Base-by-base conservation (phyloP, 352 stramenopile genomes). In the Globisporangium polare region DNA sequence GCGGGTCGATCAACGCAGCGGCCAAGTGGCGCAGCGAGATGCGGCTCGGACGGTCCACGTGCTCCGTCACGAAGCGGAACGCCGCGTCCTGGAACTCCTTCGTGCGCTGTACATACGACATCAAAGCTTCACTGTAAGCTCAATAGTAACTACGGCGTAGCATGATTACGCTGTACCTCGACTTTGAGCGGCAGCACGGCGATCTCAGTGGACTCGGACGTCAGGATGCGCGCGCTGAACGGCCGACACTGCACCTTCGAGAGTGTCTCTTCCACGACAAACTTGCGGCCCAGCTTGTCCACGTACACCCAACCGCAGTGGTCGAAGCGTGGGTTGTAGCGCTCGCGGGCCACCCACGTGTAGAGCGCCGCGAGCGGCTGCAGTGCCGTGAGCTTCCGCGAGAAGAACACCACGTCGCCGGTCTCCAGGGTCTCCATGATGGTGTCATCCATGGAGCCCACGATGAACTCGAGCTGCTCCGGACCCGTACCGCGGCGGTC, bases 341-440 rank as follows among this genome's bases (percentile, higher is more conserved):
- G 67, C 53, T 74, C 57, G 27, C 82, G 78, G 46, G 81, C 66
- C 24, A 82, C 50, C 77, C 73, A 85, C 53, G 82, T 90, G 68
- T 89, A 71, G 27, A 93, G 77, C 52, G 84, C 84, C 15, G 76
- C 77, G 42, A 89, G 66, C 59, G 84, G 84, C 74, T 88, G 84
- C 71, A 94, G 67, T 37, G 80, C 75, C 33, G 77, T 78, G 52
- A 92, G 74, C 33, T 89, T 82, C 59, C 85, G 84, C 61, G 76
- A 73, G 64, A 95, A 95, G 57, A 91, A 79, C 51, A 95, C 58
- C 29, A 95, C 59, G 54, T 95, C 86, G 45, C 86, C 86, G 29
- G 86, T 95, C 63, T 94, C 79, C 45, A 95, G 79, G 55, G 84
- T 89, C 67, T 95, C 86, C 78, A 88, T 87, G 55, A 95, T 89